Evolutionary conservation across 1,139 yeast species (phyloP), one percentile per base, ranked within the genome.

Genomic region (Geotrichum fermentans): DNA sequence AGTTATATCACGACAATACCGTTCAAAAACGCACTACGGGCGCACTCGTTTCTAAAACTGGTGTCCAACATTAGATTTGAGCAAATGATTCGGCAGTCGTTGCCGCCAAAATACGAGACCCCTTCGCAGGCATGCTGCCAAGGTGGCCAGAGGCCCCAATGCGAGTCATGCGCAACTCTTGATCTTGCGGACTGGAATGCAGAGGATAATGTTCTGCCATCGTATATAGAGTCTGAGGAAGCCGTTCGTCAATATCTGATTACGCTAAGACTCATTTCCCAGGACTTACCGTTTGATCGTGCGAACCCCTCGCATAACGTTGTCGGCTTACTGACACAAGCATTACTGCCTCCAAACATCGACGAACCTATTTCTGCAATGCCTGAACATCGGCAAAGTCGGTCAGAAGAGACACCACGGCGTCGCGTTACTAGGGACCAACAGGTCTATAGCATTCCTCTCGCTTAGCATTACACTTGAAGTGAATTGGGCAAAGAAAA

Each of bases 1-100:
- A 45, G 55, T 34, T 53, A 56, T 40, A 52, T 61, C 48, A 53
- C 59, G 35, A 56, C 66, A 1, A 55, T 64, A 14, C 65, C 65
- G 28, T 64, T 64, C 47, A 55, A 60, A 16, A 55, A 61, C 7
- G 53, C 56, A 24, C 38, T 47, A 24, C 56, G 63, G 5, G 59
- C 65, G 21, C 53, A 56, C 22, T 58, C 64, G 22, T 64, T 63
- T 41, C 52, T 60, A 32, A 58, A 61, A 41, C 55, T 64, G 29
- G 55, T 64, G 37, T 55, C 64, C 20, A 64, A 64, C 46, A 55
- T 64, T 36, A 60, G 64, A 20, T 63, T 64, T 44, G 67, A 63
- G 52, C 65, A 62, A 45, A 58, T 57, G 56, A 61, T 64, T 33
- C 58, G 63, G 26, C 57, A 56, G 22, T 56, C 59, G 37, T 55